A percentile compares a stretch with the other conserved stretches of the same genome.
phyloP scores from a whole-genome alignment of 768 basidiomycete species.

The Stropharia rugosoannulata region DNA sequence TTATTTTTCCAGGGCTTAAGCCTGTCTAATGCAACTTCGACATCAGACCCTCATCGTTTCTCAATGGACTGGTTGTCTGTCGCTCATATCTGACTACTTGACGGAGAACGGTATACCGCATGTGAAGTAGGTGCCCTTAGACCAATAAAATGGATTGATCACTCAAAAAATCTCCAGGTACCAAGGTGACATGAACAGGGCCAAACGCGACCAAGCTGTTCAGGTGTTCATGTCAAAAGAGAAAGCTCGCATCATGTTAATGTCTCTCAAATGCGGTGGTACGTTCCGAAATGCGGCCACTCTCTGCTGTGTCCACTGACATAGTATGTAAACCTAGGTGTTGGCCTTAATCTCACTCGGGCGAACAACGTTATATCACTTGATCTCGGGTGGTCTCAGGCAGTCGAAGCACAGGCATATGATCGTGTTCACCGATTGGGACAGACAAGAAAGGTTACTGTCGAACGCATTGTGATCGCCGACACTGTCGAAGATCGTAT shows the following conservation, averaged over 20 bases:
- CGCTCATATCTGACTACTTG: constrained; percentile 65
- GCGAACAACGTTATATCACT: constrained; percentile 65
- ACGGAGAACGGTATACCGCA: constrained; percentile 47
- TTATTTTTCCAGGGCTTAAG: neutral
- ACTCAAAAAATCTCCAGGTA: constrained; percentile 36
- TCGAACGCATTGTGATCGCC: constrained; percentile 56
- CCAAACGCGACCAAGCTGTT: constrained; percentile 53
- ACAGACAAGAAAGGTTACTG: constrained; percentile 48
- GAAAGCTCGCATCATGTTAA: constrained; percentile 57
- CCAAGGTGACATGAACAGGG: constrained; percentile 58
- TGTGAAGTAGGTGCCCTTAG: constrained; percentile 43
- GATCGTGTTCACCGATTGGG: constrained; percentile 61
- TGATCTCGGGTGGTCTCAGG: constrained; percentile 65
- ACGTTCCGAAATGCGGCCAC: neutral
- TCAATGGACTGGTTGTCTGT: constrained; percentile 68
- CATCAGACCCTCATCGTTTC: constrained; percentile 61
- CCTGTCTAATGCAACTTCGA: neutral
- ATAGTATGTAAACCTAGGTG: constrained; percentile 24
- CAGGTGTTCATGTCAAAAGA: constrained; percentile 60
- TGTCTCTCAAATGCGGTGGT: constrained; percentile 67
- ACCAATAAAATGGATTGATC: neutral
- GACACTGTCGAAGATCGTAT: constrained; percentile 74
- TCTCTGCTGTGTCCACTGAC: neutral
- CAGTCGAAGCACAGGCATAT: constrained; percentile 61
- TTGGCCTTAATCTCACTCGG: constrained; percentile 59